These are phyloP conservation scores for Przewalskia tangutica DNA, from an alignment of 257 asterid species.

Conservation along the genomic window DNA sequence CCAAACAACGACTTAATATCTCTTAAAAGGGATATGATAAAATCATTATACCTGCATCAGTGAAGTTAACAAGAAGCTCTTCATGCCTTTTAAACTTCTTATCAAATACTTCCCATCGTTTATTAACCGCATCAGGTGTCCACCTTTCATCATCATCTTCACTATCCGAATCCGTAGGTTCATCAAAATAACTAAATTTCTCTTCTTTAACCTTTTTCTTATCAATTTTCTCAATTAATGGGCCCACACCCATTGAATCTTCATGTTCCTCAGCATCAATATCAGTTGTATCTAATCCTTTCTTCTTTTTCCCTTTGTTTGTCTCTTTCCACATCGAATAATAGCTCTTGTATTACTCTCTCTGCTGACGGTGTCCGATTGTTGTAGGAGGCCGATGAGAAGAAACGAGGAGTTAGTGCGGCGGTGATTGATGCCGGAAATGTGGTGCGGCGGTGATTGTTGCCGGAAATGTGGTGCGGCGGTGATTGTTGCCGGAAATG, in stretches of 20 bases:
- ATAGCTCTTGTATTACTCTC: constrained; percentile 26
- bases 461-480: not conserved
- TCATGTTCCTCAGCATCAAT: constrained; percentile 46
- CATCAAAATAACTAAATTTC: constrained; percentile 30
- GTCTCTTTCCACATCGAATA: not conserved
- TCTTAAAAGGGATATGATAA: too few species aligned
- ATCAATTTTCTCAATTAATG: constrained; percentile 39
- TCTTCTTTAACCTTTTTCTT: constrained; percentile 34
- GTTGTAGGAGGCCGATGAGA: not conserved
- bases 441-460: not conserved
- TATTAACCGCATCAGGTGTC: constrained; percentile 29
- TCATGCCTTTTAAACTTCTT: constrained; percentile 49
- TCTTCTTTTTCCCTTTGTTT: constrained; percentile 37
- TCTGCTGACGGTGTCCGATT: constrained; percentile 1
- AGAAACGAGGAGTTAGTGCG: not conserved
- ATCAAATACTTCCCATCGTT: constrained; percentile 32
- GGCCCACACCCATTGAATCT: constrained; percentile 41
- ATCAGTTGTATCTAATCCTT: constrained; percentile 48
- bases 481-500: not conserved
- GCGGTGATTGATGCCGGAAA: not conserved
- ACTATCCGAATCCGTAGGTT: constrained; percentile 62
- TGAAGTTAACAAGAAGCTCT: constrained; percentile 29
- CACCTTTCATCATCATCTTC: constrained; percentile 53
- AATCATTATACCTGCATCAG: too few species aligned
- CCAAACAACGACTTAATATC: too few species aligned